Evolutionary conservation across 1,139 yeast genomes (phyloP).

Genomic region (Blastobotrys malaysiensis): DNA sequence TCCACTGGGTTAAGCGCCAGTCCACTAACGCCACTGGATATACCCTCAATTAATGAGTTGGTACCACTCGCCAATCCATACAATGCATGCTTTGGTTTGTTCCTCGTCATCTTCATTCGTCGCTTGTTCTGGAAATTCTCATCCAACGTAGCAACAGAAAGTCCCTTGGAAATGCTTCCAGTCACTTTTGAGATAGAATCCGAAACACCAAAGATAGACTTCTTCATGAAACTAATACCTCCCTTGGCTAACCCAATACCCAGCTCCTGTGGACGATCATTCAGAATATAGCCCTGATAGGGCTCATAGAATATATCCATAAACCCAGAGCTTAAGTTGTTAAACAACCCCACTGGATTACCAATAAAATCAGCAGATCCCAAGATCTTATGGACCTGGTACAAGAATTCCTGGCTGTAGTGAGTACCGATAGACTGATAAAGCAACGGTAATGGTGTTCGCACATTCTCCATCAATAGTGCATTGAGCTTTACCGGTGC

Average conservation of each 20-base stretch:
- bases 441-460: constrained; percentile 77
- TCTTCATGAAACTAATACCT: constrained; percentile 86
- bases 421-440: constrained; percentile 71
- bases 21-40: constrained; percentile 85
- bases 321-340: constrained; percentile 88
- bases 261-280: constrained; percentile 91
- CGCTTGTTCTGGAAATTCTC: constrained; percentile 71
- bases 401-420: constrained; percentile 87
- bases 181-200: constrained; percentile 91
- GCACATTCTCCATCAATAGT: constrained; percentile 75
- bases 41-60: constrained; percentile 77
- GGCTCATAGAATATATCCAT: constrained; percentile 97
- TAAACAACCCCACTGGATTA: constrained; percentile 94
- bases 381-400: constrained; percentile 84
- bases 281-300: constrained; percentile 88
- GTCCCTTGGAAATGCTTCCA: constrained; percentile 91
- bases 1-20: constrained; percentile 85
- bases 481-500: constrained; percentile 93
- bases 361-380: constrained; percentile 97
- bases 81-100: constrained; percentile 81
- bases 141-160: constrained; percentile 88
- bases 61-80: constrained; percentile 87
- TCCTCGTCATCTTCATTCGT: constrained; percentile 58
- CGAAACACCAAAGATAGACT: constrained; percentile 90
- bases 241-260: constrained; percentile 97